Base-by-base conservation (phyloP, 1,284 basidiomycete species). In the Rhodotorula sp. region DNA sequence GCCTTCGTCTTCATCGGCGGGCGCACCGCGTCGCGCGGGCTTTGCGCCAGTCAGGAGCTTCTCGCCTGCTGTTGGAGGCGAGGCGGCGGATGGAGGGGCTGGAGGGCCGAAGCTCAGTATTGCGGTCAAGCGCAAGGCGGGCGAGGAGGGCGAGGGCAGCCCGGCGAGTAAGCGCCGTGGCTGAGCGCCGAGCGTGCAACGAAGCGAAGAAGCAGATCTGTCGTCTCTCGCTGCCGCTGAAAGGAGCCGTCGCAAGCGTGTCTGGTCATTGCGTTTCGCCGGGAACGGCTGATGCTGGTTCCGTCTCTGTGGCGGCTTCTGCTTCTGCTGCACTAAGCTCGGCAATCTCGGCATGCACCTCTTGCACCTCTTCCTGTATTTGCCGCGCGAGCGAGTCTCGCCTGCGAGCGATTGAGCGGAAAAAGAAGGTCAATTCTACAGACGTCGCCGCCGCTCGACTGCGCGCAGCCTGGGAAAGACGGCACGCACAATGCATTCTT, bases 41-140 rank as follows among this genome's bases (percentile, higher is more conserved):
- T 75, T 75, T 50, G 67, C 71, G 14, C 74, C 74, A 2, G 71
- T 75, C 9, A 23, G 72, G n/a, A 63, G 64, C 25, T 75, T 75
- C 62, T 61, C 74, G 23, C 50, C 67, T 1, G 50, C 67, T 13
- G 42, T n/a, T 7, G 41, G 41, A 34, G 53, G 45, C 48, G 56
- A 53, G 1, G 53, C 27, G 25, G 54, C 1, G 45, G 52, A 19
- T 23, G 60, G 41, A 17, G 44, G 42, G 48, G 34, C 52, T 16
- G 61, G 62, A 10, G 58, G 67, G 16, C 7, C 59, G 14, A 66
- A 58, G 60, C 64, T 73, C 61, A 62, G 69, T 54, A 68, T 71
- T 25, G 68, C 71, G 48, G 61, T 73, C 59, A 75, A 73, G 68
- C 57, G 71, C 62, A 75, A 73, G 54, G 72, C 74, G 60, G 49